These are phyloP conservation scores for Aurinia saxatilis DNA, from an alignment of 345 rosid species.

Conservation along the genomic window DNA sequence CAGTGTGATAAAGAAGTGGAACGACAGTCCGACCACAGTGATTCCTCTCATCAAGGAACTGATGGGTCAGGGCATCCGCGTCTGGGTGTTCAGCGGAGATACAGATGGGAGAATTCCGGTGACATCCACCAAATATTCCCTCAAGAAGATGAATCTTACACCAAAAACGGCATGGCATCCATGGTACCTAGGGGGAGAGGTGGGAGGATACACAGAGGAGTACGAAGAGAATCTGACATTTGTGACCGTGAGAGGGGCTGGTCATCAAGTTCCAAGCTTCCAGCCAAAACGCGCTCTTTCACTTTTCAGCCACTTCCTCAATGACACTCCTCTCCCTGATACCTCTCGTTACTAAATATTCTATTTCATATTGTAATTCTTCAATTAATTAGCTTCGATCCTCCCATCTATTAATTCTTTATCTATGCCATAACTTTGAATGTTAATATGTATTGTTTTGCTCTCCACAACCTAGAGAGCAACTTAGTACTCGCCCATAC, in stretches of 20 bases:
- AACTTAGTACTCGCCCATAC: conserved; percentile 9
- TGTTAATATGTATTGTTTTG: conserved; percentile 12
- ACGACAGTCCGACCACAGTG: conserved; percentile 64
- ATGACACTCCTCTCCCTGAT: conserved; percentile 60
- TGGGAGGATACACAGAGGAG: conserved; percentile 74
- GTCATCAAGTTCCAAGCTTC: conserved; percentile 85
- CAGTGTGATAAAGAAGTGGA: conserved; percentile 42
- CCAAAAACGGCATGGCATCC: conserved; percentile 69
- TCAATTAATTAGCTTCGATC: background rate
- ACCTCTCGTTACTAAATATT: conserved; percentile 29
- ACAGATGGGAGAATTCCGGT: conserved; percentile 79
- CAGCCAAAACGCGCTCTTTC: conserved; percentile 79
- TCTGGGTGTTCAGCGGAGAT: conserved; percentile 91
- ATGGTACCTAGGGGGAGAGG: conserved; percentile 65
- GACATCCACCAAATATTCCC: conserved; percentile 69
- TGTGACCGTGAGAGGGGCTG: conserved; percentile 82
- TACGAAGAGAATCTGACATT: conserved; percentile 63
- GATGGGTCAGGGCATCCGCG: conserved; percentile 48
- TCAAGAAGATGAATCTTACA: conserved; percentile 46
- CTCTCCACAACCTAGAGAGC: conserved; percentile 6
- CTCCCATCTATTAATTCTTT: conserved; percentile 1
- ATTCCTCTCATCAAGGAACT: conserved; percentile 50
- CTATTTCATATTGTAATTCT: conserved; percentile 9
- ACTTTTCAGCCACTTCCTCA: conserved; percentile 54
- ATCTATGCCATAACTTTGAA: background rate